These are phyloP conservation scores for Candolleomyces aberdarensis DNA, from an alignment of 768 basidiomycete species.

Conservation along the genomic window DNA sequence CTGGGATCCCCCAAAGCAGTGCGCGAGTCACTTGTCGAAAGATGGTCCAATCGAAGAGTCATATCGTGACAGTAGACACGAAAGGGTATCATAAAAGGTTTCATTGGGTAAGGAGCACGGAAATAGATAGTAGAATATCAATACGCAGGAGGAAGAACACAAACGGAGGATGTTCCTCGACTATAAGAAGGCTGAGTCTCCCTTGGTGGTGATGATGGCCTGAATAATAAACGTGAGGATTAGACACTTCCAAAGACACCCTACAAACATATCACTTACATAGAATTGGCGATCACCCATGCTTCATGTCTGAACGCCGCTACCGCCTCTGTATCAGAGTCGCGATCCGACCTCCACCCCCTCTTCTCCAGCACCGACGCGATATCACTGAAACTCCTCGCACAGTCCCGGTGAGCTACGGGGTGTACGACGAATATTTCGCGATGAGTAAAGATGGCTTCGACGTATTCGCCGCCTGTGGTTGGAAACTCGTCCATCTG, in stretches of 20 bases:
- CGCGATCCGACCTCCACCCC: slow-evolving; percentile 68
- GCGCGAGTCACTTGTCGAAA: too few relatives aligned
- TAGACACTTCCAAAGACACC: background rate
- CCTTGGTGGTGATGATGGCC: too few relatives aligned
- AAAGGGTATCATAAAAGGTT: too few relatives aligned
- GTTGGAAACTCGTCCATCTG: slow-evolving; percentile 54
- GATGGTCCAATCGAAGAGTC: too few relatives aligned
- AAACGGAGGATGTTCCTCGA: background rate
- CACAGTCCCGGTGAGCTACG: slow-evolving; percentile 60
- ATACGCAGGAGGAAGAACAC: background rate
- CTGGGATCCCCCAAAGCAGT: too few relatives aligned
- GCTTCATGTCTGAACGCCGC: slow-evolving; percentile 69
- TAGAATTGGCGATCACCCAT: slow-evolving; percentile 46
- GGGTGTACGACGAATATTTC: slow-evolving; percentile 63
- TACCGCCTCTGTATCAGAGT: slow-evolving; percentile 68
- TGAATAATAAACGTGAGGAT: too few relatives aligned
- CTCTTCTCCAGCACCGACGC: slow-evolving; percentile 61
- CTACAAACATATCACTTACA: slow-evolving; percentile 21
- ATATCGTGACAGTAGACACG: too few relatives aligned
- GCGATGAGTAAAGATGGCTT: slow-evolving; percentile 76
- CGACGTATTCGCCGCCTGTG: slow-evolving; percentile 73
- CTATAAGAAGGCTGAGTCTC: background rate
- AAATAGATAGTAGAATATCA: background rate
- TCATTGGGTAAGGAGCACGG: too few relatives aligned
- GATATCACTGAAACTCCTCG: slow-evolving; percentile 60